Evolutionary conservation across 176 grass and related monocot species (phyloP).

Genomic region (Saccharum officinarum): DNA sequence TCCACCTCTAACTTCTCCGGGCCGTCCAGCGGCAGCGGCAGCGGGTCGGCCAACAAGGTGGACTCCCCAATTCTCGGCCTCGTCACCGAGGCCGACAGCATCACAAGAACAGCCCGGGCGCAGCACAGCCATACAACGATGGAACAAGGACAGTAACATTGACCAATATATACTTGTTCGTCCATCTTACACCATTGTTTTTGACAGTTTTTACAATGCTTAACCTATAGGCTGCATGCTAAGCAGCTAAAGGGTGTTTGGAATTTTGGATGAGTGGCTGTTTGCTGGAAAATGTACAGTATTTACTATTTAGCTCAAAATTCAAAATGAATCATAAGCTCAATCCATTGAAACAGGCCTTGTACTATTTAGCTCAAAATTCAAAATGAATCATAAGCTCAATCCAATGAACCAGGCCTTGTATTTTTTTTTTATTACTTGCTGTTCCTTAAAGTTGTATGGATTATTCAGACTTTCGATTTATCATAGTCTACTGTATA

Average conservation of each 20-base stretch:
- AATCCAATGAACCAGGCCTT: too few relatives aligned
- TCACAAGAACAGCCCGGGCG: neutral
- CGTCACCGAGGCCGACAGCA: conserved; percentile 25
- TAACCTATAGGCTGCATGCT: neutral
- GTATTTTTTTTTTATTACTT: neutral
- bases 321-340: neutral
- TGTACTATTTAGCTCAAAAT: too few relatives aligned
- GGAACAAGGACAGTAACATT: neutral
- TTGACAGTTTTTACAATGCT: neutral
- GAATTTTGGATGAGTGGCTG: neutral
- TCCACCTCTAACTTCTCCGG: conserved; percentile 48
- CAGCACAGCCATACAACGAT: neutral
- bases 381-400: too few relatives aligned
- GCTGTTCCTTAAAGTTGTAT: neutral
- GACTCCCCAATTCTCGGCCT: conserved; percentile 55
- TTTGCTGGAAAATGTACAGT: conserved; percentile 12
- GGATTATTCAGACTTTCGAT: neutral
- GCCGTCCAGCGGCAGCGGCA: conserved; percentile 46
- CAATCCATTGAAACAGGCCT: neutral
- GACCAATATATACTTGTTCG: conserved; percentile 12
- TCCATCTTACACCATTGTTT: neutral
- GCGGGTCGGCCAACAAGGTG: conserved; percentile 46
- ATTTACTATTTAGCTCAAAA: neutral
- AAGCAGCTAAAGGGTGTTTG: neutral
- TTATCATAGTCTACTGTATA: neutral